Evolutionary conservation across 345 rosid genomes (phyloP), one percentile per base, ranked within the genome.

Genomic region (Citrus hindsii): DNA sequence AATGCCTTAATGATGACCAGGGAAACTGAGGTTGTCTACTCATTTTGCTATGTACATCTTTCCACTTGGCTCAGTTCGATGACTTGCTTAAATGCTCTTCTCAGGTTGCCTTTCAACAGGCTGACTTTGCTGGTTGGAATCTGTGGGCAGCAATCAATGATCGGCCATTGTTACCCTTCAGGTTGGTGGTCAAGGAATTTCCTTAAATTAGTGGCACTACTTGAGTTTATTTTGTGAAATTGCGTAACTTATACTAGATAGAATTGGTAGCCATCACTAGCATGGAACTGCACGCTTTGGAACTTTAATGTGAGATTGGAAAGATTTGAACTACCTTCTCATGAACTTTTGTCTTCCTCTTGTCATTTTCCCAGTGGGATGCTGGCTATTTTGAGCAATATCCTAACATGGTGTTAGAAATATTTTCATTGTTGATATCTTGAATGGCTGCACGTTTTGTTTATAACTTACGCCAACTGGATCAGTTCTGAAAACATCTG

Each of bases 61-160:
- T 28, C 74, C 59, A 67, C 4, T 1, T 18, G 35, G 16, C 48
- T n/a, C 37, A 21, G n/a, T 74, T 55, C 74, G 62, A 30, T 77
- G 64, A 65, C 69, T 82, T 58, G 38, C 67, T 71, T 77, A 28
- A 12, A 60, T 65, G 28, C 72, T 79, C 56, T 61, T 77, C 76
- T 73, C 90, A 94, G 97, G 99, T 95, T 86, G 98, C 99, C 30
- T 93, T 95, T 84, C 98, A 93, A 85, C 98, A 93, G 84, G 99
- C 99, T 40, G 98, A 95, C 82, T 92, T 93, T 84, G 77, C 97
- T 72, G 98, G 97, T 83, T 95, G 98, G 98, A 95, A 95, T 86
- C 82, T 95, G 33, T 95, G 99, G 99, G 98, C 98, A 73, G 98
- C 97, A 69, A 93, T 93, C 60, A 95, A 95, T 84, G 78, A 79